Percentiles rank a stretch among this genome's conserved stretches.
These are phyloP conservation scores for Pythium angustatum DNA, from an alignment of 352 stramenopile genomes.

Conservation along the genomic window DNA sequence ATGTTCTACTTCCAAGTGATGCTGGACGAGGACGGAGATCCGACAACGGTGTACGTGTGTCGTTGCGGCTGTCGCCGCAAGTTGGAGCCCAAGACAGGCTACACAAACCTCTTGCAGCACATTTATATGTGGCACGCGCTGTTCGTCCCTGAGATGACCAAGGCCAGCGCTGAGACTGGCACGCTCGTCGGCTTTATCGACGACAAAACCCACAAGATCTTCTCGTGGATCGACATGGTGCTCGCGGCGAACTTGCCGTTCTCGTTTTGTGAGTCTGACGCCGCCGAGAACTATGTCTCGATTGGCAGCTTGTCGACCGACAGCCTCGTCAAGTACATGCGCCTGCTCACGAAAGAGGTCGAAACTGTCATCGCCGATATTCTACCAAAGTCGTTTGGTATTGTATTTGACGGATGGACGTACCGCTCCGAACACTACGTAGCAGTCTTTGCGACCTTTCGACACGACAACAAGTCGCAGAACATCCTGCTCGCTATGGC, in stretches of 20 bases:
- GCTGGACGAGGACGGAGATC: background rate
- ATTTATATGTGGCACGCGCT: background rate
- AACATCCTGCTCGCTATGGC: constrained; percentile 18
- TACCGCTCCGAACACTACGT: constrained; percentile 17
- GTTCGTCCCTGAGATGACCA: background rate
- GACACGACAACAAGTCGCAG: constrained; percentile 2
- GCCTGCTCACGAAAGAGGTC: background rate
- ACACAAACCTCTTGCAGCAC: background rate
- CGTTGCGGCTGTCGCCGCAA: background rate
- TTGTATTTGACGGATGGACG: background rate
- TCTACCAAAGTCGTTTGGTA: background rate
- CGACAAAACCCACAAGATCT: no score
- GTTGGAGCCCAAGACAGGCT: background rate
- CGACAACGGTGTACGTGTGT: background rate
- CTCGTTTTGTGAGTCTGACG: no score
- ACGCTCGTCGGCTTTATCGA: no score
- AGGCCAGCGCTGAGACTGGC: no score
- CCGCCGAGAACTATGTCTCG: no score
- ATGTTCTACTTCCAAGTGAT: background rate
- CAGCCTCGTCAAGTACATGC: no score
- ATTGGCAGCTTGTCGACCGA: no score
- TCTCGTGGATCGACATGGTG: no score
- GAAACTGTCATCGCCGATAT: background rate
- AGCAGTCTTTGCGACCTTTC: constrained; percentile 13
- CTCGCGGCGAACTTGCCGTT: no score